Base-by-base conservation (phyloP, 2,329 filamentous ascomycete genomes). In the Ophiostoma triangulosporum region DNA sequence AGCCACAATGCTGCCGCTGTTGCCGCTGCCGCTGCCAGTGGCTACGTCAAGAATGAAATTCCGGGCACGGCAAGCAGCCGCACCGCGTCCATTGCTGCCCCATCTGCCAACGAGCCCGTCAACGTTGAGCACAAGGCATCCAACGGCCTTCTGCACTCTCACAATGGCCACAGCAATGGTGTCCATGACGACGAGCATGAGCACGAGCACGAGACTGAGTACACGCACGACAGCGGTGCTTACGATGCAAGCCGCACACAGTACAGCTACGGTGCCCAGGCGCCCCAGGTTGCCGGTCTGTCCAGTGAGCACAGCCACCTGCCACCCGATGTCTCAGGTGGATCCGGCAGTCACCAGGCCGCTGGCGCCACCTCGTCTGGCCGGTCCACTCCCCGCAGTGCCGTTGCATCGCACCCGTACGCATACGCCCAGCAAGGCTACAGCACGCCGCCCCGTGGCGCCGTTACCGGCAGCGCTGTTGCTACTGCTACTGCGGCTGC, bases 21-120 rank as follows among this genome's bases (percentile, higher is more conserved):
- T 14, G 54, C 57, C 2, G 40, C 55, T 3, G 55, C 53, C n/a
- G 53, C 54, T 4, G 57, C 54, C 9, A 64, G 76, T 48, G 75
- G 72, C 62, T 93, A 91, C 61, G 76, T 88, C 57, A 94, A 94
- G 73, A 86, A 74, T 57, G 88, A 95, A 61, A 95, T 95, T 88
- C 24, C 54, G 14, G 88, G 84, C 0, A 88, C 89, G 20, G 88
- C 88, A 11, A 79, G 86, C 31, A 73, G 70, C 54, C 76, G 84
- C 55, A 73, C 78, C 54, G 73, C 78, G 2, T 67, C 77, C 6
- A 75, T 78, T 45, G 70, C 78, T 35, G 77, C 80, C 50, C 69
- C 75, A 3, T 76, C 83, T 54, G 14, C 24, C 26, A 60, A 69
- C 27, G 84, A 88, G 58, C 75, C 80, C 53, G 70, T 78, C 6